phyloP scores from a whole-genome alignment of 2,329 filamentous ascomycete genomes.

The Phialemoniopsis sp. region DNA sequence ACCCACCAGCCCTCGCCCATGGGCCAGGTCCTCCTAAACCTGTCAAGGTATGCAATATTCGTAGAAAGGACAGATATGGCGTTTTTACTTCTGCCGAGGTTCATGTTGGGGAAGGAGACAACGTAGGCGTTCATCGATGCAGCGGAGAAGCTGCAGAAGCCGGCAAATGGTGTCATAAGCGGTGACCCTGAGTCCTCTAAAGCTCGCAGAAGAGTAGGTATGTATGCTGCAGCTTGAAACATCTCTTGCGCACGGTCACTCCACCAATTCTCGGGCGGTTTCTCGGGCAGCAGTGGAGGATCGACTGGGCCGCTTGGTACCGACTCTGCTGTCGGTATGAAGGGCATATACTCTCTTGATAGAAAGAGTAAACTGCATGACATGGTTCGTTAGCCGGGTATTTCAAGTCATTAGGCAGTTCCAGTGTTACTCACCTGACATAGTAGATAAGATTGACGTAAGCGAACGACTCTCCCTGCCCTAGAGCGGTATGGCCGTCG shows the following conservation, averaged over 20 bases:
- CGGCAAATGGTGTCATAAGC: conserved; percentile 34
- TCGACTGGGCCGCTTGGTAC: too few species aligned
- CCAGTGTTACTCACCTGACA: conserved; percentile 24
- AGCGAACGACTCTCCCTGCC: conserved; percentile 33
- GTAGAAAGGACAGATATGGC: background rate
- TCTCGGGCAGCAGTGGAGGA: too few species aligned
- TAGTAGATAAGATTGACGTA: conserved; percentile 40
- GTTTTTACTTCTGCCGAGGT: conserved; percentile 21
- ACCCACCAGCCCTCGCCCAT: conserved; percentile 10
- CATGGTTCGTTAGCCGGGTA: background rate
- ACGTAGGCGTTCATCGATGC: conserved; percentile 36
- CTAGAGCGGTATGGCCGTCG: conserved; percentile 30
- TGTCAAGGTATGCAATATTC: conserved; percentile 5
- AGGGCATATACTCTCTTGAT: conserved; percentile 37
- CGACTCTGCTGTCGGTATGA: conserved; percentile 28
- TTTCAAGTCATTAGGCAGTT: background rate
- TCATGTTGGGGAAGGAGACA: conserved; percentile 33
- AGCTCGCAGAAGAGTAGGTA: conserved; percentile 28
- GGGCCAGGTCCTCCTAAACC: conserved; percentile 2
- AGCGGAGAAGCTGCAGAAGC: conserved; percentile 40
- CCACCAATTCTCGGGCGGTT: too few species aligned
- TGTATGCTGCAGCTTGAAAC: conserved; percentile 28
- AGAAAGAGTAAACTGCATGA: conserved; percentile 36
- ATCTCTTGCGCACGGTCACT: conserved; percentile 28
- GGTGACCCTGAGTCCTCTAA: conserved; percentile 27